A percentile compares a stretch with the other conserved stretches of the same genome.
phyloP scores from a whole-genome alignment of 805 yeast species.

The Yamadazyma insecticola region DNA sequence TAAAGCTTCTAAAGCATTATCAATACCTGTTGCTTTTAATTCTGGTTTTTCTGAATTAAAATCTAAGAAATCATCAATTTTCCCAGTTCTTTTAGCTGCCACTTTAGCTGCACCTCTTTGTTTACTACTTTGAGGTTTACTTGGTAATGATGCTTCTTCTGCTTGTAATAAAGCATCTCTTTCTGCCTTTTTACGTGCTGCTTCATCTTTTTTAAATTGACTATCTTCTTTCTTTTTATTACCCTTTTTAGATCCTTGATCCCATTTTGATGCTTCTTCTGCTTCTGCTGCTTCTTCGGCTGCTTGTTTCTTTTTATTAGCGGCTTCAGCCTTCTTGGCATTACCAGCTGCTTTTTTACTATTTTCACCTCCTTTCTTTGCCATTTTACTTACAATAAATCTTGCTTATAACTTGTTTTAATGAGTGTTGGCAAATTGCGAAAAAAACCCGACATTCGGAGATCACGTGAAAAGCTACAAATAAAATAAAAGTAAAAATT shows the following conservation, averaged over 20 bases:
- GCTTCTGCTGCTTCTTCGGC: slow-evolving; percentile 44
- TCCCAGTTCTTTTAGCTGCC: slow-evolving; percentile 55
- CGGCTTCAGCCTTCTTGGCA: slow-evolving; percentile 63
- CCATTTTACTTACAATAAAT: slow-evolving; percentile 36
- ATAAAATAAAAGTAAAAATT: too few relatives aligned
- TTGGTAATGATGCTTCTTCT: slow-evolving; percentile 61
- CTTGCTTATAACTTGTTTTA: neutral
- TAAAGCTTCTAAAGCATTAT: slow-evolving; percentile 74
- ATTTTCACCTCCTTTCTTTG: slow-evolving; percentile 46
- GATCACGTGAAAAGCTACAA: too few relatives aligned
- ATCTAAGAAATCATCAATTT: slow-evolving; percentile 64
- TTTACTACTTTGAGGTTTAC: slow-evolving; percentile 49
- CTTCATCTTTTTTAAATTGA: slow-evolving; percentile 68
- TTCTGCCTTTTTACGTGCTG: slow-evolving; percentile 76
- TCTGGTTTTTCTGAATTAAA: slow-evolving; percentile 45
- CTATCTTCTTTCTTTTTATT: slow-evolving; percentile 67
- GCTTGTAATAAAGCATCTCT: slow-evolving; percentile 62
- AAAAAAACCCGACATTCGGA: too few relatives aligned
- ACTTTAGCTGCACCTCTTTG: slow-evolving; percentile 67
- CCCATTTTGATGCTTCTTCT: slow-evolving; percentile 64
- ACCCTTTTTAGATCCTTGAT: slow-evolving; percentile 64
- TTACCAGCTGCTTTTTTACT: slow-evolving; percentile 58
- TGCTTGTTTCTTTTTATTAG: slow-evolving; percentile 51
- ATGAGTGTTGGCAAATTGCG: too few relatives aligned
- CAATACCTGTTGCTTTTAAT: slow-evolving; percentile 70